Evolutionary conservation across 1,284 basidiomycete species (phyloP), one percentile per base, ranked within the genome.

Genomic region (Ceratobasidium sp.): DNA sequence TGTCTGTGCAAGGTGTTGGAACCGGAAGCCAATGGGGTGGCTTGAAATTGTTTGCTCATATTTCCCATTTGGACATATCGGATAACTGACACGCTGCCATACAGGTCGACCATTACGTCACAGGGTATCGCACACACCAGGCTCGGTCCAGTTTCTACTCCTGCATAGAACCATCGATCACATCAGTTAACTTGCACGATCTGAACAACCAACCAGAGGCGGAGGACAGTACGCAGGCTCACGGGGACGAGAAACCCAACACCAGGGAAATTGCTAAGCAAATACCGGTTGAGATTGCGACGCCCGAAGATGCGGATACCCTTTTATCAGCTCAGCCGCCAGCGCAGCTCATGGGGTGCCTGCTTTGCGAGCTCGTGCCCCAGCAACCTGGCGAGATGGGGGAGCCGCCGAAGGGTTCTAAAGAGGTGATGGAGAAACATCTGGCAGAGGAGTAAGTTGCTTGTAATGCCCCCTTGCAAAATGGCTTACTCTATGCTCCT

Each of bases 1-100:
- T 73, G 48, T 59, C 2, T 63, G 59, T 22, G 43, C 34, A 13
- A 31, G 71, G 49, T 73, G 71, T 31, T 73, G 71, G 71, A 48
- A 53, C 34, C 29, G 54, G 27, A 51, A 24, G 34, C 59, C 71
- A 9, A 63, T 73, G 71, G 29, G 16, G 14, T 73, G 71, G 71
- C 16, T 37, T 27, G 59, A 73, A 54, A 62, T 63, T 9, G 59
- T 73, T 19, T 27, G 71, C 43, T 54, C 2, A 2, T n/a, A 11
- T 61, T 14, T n/a, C 22, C 49, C 24, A 6, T 16, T n/a, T 22
- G 46, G 11, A 34, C 14, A 19, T 22, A n/a, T 2, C 27, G 29
- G 9, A 3, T 27, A 49, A 5, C 29, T 49, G 22, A 49, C 14
- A 34, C 2, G 11, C 14, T 11, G 2, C 22, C 4, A 19, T 49